phyloP scores from a whole-genome alignment of 2,329 filamentous ascomycete species.

The Alternaria sp. region DNA sequence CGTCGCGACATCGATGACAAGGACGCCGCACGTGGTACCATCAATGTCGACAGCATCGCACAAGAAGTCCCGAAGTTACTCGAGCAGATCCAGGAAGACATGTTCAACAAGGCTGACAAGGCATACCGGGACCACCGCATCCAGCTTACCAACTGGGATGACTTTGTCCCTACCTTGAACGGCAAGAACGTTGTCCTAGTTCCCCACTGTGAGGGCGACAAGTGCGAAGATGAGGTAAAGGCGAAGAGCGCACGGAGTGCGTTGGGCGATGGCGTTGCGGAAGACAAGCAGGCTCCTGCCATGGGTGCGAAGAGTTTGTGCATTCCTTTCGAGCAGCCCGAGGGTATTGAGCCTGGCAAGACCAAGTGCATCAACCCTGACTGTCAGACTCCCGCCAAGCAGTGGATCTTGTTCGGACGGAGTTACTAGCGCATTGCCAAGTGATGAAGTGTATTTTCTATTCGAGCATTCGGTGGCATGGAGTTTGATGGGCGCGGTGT shows the following conservation, averaged over 20 bases:
- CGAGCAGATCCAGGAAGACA: slow-evolving; percentile 86
- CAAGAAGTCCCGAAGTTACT: slow-evolving; percentile 80
- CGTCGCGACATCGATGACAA: slow-evolving; percentile 88
- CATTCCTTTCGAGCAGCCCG: slow-evolving; percentile 86
- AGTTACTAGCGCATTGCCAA: slow-evolving; percentile 44
- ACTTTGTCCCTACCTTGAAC: slow-evolving; percentile 89
- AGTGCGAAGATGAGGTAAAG: slow-evolving; percentile 95
- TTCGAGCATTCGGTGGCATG: slow-evolving; percentile 29
- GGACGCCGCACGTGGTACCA: slow-evolving; percentile 62
- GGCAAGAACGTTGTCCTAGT: slow-evolving; percentile 92
- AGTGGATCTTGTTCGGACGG: slow-evolving; percentile 89
- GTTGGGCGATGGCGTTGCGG: slow-evolving; percentile 69
- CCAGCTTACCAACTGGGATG: slow-evolving; percentile 82
- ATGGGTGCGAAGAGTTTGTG: slow-evolving; percentile 81
- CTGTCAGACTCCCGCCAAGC: slow-evolving; percentile 76
- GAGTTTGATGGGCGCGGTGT: slow-evolving; percentile 26
- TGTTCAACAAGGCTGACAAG: slow-evolving; percentile 77
- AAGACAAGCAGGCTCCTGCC: slow-evolving; percentile 75
- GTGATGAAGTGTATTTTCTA: slow-evolving; percentile 1
- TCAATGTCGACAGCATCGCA: slow-evolving; percentile 75
- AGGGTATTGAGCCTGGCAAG: slow-evolving; percentile 76
- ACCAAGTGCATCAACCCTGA: slow-evolving; percentile 93
- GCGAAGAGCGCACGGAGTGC: slow-evolving; percentile 82
- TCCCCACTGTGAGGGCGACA: slow-evolving; percentile 81
- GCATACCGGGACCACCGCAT: slow-evolving; percentile 82